These are phyloP conservation scores for Lactifluus subvellereus DNA, from an alignment of 768 basidiomycete genomes.

Conservation along the genomic window DNA sequence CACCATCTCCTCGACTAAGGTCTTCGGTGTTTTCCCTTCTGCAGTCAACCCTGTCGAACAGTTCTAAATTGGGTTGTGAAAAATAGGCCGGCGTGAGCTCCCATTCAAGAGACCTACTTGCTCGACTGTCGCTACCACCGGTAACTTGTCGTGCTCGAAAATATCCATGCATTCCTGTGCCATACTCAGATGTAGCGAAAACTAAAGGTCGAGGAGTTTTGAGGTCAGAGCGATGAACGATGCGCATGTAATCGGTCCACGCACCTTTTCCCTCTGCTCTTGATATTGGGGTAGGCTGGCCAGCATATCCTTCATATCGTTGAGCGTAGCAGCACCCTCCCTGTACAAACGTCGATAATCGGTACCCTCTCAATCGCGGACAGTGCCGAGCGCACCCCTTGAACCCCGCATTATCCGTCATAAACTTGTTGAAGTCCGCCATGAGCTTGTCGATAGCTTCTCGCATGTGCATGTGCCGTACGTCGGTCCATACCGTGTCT, in stretches of 20 bases:
- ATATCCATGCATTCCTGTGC: constrained; percentile 95
- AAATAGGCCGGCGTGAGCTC: neutral
- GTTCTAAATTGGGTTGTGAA: constrained; percentile 44
- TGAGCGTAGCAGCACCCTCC: constrained; percentile 79
- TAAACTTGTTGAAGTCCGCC: constrained; percentile 91
- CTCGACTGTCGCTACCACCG: constrained; percentile 81
- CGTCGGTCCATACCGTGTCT: constrained; percentile 86
- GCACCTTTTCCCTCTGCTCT: constrained; percentile 89
- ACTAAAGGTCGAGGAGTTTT: constrained; percentile 41
- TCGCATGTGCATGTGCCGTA: constrained; percentile 98
- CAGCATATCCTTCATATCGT: constrained; percentile 99
- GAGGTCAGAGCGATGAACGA: neutral
- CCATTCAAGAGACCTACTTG: constrained; percentile 47
- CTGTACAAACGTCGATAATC: constrained; percentile 32
- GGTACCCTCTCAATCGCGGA: neutral
- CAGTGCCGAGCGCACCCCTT: constrained; percentile 55
- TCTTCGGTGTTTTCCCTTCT: constrained; percentile 93
- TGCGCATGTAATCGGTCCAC: constrained; percentile 2
- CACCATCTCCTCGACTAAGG: constrained; percentile 97
- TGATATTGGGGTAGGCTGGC: constrained; percentile 92
- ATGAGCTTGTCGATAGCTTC: constrained; percentile 97
- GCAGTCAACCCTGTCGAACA: constrained; percentile 90
- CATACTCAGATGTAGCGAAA: constrained; percentile 95
- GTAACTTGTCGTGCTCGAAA: constrained; percentile 84
- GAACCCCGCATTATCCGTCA: constrained; percentile 92